Base-by-base conservation (phyloP, 305 asterid species). In the Coffea humblotiana region DNA sequence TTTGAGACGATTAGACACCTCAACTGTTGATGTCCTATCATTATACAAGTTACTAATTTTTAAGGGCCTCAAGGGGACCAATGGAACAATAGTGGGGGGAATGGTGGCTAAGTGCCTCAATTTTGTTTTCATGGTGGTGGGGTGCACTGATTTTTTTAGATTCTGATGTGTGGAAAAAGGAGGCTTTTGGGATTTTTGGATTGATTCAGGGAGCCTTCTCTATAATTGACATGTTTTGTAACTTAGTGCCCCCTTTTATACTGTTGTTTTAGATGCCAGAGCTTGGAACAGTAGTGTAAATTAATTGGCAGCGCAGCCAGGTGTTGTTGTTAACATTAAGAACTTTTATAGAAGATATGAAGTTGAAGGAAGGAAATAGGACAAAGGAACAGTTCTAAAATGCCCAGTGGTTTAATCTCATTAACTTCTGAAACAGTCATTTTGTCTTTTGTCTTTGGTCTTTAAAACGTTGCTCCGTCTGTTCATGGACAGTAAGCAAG, bases 181-280 rank as follows among this genome's bases (percentile, higher is more conserved):
- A 66, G 48, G 13, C 72, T 67, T 67, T 32, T 67, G 48, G 72
- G 72, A 35, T 65, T 66, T 32, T 66, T 32, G 47, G 71, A 32
- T 29, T 68, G 73, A 69, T 69, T 69, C 73, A 37, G 27, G 8
- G 51, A 68, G 73, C 73, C 19, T 40, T 37, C 52, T 69, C 73
- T 40, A 69, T 40, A 40, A 69, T 37, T 69, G 52, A 69, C n/a
- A 18, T 19, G 2, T 69, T 69, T 19, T 69, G 29, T 23, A 18
- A 1, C 16, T 8, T 19, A 8, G 16, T 40, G 29, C 13, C n/a
- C 21, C 6, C 0, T 19, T 5, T 66, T 19, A 8, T 19, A 40
- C 73, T 6, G 73, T 37, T 37, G 18, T 40, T 40, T 15, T 40
- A 19, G 21, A 18, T 69, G 25, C 52, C 8, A 19, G 52, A 4